These are phyloP conservation scores for Hymenoscyphus scutula DNA, from an alignment of 2,329 filamentous ascomycete genomes.

Conservation along the genomic window DNA sequence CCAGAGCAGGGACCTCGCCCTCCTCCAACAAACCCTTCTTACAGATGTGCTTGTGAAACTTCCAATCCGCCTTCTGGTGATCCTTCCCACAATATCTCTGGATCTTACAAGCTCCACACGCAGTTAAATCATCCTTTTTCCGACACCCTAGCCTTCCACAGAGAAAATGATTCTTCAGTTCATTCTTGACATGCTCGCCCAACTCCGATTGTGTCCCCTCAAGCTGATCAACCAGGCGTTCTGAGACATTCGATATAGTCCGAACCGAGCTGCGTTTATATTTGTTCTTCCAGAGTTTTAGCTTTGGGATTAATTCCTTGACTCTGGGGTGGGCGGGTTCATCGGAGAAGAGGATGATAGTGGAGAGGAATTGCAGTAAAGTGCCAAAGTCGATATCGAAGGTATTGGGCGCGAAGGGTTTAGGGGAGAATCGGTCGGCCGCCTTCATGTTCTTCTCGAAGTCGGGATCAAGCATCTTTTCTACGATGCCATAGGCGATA, in stretches of 20 bases:
- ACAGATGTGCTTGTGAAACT: conserved; percentile 33
- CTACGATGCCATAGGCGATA: conserved; percentile 24
- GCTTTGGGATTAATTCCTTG: conserved; percentile 26
- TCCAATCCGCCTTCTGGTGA: conserved; percentile 36
- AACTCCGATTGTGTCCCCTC: conserved; percentile 17
- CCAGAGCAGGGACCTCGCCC: not conserved
- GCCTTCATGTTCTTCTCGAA: conserved; percentile 24
- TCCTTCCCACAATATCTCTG: conserved; percentile 31
- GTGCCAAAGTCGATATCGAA: conserved; percentile 31
- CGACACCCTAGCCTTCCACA: conserved; percentile 24
- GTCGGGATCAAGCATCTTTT: conserved; percentile 25
- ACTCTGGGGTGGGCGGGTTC: conserved; percentile 20
- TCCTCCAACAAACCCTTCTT: conserved; percentile 23
- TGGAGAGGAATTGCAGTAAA: conserved; percentile 30
- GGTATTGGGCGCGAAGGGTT: conserved; percentile 15
- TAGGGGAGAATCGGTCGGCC: conserved; percentile 3
- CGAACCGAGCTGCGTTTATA: conserved; percentile 20
- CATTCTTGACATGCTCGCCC: conserved; percentile 15
- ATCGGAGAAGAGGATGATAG: conserved; percentile 26
- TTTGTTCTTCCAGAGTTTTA: conserved; percentile 21
- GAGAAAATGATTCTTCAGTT: conserved; percentile 22
- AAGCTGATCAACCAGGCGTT: conserved; percentile 28
- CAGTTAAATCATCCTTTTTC: conserved; percentile 22
- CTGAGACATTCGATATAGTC: conserved; percentile 23
- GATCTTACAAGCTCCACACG: conserved; percentile 29